Evolutionary conservation across 306 rosid species (phyloP).

Genomic region (Lotus japonicus): DNA sequence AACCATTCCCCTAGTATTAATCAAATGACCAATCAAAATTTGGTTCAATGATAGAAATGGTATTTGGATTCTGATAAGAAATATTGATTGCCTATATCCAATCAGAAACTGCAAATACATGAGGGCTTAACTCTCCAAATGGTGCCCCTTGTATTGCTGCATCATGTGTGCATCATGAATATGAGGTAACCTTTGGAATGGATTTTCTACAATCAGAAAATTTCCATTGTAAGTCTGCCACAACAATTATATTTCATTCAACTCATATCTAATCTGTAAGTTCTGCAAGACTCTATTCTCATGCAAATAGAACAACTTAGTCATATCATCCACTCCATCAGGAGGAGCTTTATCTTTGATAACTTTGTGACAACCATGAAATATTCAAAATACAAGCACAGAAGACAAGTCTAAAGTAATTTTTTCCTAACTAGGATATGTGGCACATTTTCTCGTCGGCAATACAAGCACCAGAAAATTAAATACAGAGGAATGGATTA

Average conservation of each 20-base stretch:
- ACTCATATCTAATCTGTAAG: slow-evolving; percentile 80
- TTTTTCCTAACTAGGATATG: background rate
- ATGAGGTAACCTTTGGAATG: slow-evolving; percentile 96
- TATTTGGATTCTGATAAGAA: slow-evolving; percentile 5
- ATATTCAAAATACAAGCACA: slow-evolving; percentile 19
- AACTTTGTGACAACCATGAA: slow-evolving; percentile 58
- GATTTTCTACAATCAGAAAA: slow-evolving; percentile 93
- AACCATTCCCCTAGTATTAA: slow-evolving; percentile 78
- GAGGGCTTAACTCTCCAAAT: slow-evolving; percentile 93
- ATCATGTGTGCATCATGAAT: slow-evolving; percentile 87
- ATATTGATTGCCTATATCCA: slow-evolving; percentile 67
- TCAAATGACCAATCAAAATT: slow-evolving; percentile 13
- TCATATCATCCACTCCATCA: slow-evolving; percentile 99
- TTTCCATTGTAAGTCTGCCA: slow-evolving; percentile 95
- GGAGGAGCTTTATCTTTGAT: slow-evolving; percentile 85
- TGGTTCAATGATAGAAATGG: slow-evolving; percentile 7
- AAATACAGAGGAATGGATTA: too few species aligned
- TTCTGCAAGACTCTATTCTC: slow-evolving; percentile 97
- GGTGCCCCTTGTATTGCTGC: slow-evolving; percentile 99
- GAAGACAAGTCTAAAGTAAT: slow-evolving; percentile 4
- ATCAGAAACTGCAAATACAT: slow-evolving; percentile 99
- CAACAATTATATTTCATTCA: slow-evolving; percentile 71
- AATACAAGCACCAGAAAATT: too few species aligned
- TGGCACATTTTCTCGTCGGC: background rate
- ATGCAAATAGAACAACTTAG: slow-evolving; percentile 90